Evolutionary conservation across 495 filamentous ascomycete genomes (phyloP).

Genomic region (Schizothecium vesticola): DNA sequence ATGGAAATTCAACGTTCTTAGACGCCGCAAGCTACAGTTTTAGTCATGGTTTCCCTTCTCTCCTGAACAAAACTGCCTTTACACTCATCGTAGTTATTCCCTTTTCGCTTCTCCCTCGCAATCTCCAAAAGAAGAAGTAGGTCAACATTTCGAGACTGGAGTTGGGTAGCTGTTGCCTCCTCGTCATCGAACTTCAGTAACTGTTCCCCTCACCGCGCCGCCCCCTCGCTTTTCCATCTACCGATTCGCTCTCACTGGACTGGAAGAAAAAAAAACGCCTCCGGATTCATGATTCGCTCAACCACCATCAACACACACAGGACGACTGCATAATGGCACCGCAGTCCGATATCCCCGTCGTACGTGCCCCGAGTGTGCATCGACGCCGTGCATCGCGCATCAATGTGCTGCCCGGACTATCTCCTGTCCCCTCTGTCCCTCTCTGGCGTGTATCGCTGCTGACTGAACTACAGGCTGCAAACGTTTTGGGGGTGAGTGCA

Average conservation of each 20-base stretch:
- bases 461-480: conserved; percentile 35
- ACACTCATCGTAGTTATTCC: not conserved
- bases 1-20: not conserved
- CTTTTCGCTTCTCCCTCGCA: not conserved
- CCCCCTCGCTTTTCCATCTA: not conserved
- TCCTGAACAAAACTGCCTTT: not conserved
- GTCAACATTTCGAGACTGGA: not conserved
- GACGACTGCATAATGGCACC: conserved; percentile 31
- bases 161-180: not conserved
- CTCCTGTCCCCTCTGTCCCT: not conserved
- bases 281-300: not conserved
- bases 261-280: not conserved
- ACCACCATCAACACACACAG: not conserved
- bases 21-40: not conserved
- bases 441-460: not conserved
- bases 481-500: conserved; percentile 44
- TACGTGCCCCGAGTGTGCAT: conserved; percentile 9
- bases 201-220: not conserved
- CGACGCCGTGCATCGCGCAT: not conserved
- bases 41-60: not conserved
- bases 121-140: not conserved
- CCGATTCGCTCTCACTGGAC: not conserved
- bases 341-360: conserved; percentile 39
- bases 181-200: not conserved
- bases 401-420: not conserved